Base-by-base conservation (phyloP, 75 land plant genomes). In the Pinus albicaulis region DNA sequence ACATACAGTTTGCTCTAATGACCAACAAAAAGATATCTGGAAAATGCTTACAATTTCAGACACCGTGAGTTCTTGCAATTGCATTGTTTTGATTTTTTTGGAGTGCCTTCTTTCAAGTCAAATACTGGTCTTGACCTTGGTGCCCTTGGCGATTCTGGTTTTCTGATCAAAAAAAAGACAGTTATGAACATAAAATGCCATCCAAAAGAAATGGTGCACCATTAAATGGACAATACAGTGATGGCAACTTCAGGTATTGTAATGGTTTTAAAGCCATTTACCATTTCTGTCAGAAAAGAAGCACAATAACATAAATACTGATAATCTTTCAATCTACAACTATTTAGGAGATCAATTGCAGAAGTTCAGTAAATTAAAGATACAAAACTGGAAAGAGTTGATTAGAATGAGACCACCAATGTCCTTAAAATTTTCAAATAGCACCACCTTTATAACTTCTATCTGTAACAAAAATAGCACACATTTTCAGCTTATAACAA, bases 21-120 rank as follows among this genome's bases (percentile, higher is more conserved):
- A 74, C 76, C 28, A 31, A 59, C 6, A 59, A 59, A 59, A 6
- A 3, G 10, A 20, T 23, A 58, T 19, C 14, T 16, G 14, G 22
- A 56, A 58, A 66, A 23, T 4, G 81, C 98, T 88, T 85, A 97
- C 99, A 97, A 76, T 78, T 97, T 97, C 81, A 97, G 84, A 76
- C 99, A 97, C 41, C 87, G 83, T 19, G 99, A 97, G 69, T 95
- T 85, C 77, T 89, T 92, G 84, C 99, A 97, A 64, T 95, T 97
- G 74, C 99, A 97, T 31, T 92, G 95, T 75, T 94, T 97, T 80
- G 86, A 77, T 81, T 90, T 92, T 87, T 93, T 94, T 28, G 99
- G 95, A 56, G 98, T 94, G 23, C 90, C 92, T 74, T 97, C 99
- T 80, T 93, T 93, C 2, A 72, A 76, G 19, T 96, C 99, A 84